Percentiles rank a stretch among this genome's conserved stretches.
phyloP scores from a whole-genome alignment of 805 yeast species.

The Saccharomycopsis amapae region DNA sequence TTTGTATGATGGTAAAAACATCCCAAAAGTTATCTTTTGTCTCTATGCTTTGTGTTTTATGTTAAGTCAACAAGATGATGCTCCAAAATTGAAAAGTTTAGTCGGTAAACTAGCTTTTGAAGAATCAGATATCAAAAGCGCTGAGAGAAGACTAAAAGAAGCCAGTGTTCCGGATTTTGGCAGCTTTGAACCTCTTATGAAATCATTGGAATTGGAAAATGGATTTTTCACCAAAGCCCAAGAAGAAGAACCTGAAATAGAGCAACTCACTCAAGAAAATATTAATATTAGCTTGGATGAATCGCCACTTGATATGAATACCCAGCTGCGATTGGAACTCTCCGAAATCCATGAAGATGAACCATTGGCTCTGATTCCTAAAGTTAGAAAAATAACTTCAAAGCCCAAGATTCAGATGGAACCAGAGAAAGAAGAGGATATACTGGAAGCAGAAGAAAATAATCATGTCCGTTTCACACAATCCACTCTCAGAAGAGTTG shows the following conservation, averaged over 20 bases:
- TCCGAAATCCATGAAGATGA: not conserved
- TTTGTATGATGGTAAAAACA: conserved; percentile 81
- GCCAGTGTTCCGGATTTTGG: conserved; percentile 73
- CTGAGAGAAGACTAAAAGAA: conserved; percentile 60
- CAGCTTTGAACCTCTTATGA: conserved; percentile 22
- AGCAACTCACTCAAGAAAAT: not conserved
- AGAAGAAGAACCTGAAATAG: not conserved
- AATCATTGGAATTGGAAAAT: conserved; percentile 11
- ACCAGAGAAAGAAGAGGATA: conserved; percentile 1
- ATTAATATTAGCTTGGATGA: not conserved
- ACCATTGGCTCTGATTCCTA: not conserved
- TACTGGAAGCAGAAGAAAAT: not conserved
- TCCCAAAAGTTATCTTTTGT: conserved; percentile 91
- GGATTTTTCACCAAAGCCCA: conserved; percentile 6
- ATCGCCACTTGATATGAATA: not conserved
- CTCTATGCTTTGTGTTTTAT: conserved; percentile 81
- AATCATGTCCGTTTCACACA: conserved; percentile 15
- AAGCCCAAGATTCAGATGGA: not conserved
- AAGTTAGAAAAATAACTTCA: not conserved
- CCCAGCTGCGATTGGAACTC: conserved; percentile 1
- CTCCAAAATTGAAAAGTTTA: conserved; percentile 55
- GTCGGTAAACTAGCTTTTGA: conserved; percentile 57
- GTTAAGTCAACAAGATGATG: conserved; percentile 46
- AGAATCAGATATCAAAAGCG: conserved; percentile 58
- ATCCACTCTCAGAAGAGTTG: conserved; percentile 17